Base-by-base conservation (phyloP, 257 asterid genomes). In the Verbena officinalis region DNA sequence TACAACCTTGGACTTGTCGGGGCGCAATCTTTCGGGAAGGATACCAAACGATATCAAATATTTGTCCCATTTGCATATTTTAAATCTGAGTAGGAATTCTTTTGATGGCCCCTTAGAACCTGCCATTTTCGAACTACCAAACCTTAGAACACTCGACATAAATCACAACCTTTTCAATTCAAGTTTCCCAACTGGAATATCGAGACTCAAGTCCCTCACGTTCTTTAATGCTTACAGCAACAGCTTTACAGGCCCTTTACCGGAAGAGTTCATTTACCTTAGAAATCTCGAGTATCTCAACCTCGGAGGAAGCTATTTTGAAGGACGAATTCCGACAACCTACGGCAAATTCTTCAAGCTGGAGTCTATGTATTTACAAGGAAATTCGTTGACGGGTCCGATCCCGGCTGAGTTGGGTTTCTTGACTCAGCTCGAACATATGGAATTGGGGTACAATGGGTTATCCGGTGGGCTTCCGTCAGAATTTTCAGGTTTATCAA, bases 261-360 rank as follows among this genome's bases (percentile, higher is more conserved):
- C 96, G 10, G 80, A 69, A 36, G 99, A 86, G 36, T 57, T 83
- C 64, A 19, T 63, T 19, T 50, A 20, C 10, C 86, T 94, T 15
- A 30, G 52, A 10, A 70, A 83, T 64, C 96, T 94, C 20, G 96
- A 94, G 76, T 81, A 78, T 46, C 84, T 94, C 54, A 88, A 94
- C 77, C 85, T 94, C 46, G 97, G 96, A 0, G 99, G 99, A 19
- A 83, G 90, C 78, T 90, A 90, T 55, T 94, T 94, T 42, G 78
- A 76, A 1, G 95, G 99, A 4, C 62, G 36, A 42, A 90, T 93
- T 51, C 97, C 99, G 1, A 40, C 71, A 1, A 71, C 65, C 34
- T 93, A 84, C 22, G 95, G 97, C 40, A 73, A 64, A 0, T 64
- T 90, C 12, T 7, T 72, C 4, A 75, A 23, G 42, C 77, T 93